phyloP scores from a whole-genome alignment of 805 yeast genomes.

The Suhomyces pyralidae region DNA sequence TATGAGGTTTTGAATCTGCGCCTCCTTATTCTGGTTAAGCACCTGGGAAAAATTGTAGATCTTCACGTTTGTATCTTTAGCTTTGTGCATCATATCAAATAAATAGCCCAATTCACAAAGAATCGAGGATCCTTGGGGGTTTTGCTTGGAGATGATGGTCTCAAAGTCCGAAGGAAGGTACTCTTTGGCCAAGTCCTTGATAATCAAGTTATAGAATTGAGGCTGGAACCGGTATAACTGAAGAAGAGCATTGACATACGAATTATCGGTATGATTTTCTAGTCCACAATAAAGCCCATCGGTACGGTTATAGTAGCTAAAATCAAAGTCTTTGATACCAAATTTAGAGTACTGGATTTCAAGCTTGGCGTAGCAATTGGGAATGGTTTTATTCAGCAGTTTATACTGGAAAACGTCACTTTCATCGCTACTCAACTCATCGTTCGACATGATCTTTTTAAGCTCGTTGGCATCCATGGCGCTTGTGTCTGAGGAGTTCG shows the following conservation, averaged over 20 bases:
- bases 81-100: slow-evolving; percentile 86
- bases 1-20: slow-evolving; percentile 50
- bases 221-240: slow-evolving; percentile 81
- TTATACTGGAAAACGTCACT: slow-evolving; percentile 19
- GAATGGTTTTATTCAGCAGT: slow-evolving; percentile 33
- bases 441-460: not conserved
- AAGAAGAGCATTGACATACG: slow-evolving; percentile 67
- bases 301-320: slow-evolving; percentile 76
- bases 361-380: slow-evolving; percentile 71
- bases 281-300: slow-evolving; percentile 61
- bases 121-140: slow-evolving; percentile 49
- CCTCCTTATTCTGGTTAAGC: slow-evolving; percentile 40
- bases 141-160: slow-evolving; percentile 22
- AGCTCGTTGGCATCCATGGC: slow-evolving; percentile 6
- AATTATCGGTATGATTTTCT: slow-evolving; percentile 82
- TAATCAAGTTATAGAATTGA: slow-evolving; percentile 62
- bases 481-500: slow-evolving; percentile 5
- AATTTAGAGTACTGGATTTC: slow-evolving; percentile 81
- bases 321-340: slow-evolving; percentile 94
- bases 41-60: slow-evolving; percentile 69
- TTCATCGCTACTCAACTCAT: not conserved
- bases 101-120: slow-evolving; percentile 83
- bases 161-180: slow-evolving; percentile 43
- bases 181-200: slow-evolving; percentile 49
- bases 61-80: slow-evolving; percentile 66